Conservation (phyloP, 805 yeast species). For the Schizosaccharomyces octosporus region DNA sequence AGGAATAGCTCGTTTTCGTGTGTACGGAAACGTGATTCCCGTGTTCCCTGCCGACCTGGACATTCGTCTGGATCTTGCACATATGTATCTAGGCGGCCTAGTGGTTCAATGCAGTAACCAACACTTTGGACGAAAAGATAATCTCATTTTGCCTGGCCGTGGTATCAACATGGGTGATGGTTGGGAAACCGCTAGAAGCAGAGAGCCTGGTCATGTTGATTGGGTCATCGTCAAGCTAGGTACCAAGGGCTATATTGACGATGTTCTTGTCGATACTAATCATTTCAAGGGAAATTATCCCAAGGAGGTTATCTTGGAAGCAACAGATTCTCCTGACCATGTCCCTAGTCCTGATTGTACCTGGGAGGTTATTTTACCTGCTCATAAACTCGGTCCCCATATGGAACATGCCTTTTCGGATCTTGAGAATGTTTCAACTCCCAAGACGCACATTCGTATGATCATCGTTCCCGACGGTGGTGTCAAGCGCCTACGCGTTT, state of each 20-base stretch:
- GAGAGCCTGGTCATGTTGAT: constrained; percentile 63
- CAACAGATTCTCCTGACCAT: constrained; percentile 14
- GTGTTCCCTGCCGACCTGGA: constrained; percentile 26
- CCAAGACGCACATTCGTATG: constrained; percentile 46
- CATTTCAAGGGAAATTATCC: constrained; percentile 91
- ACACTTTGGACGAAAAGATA: constrained; percentile 83
- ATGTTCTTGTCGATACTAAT: constrained; percentile 67
- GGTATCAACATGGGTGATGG: constrained; percentile 96
- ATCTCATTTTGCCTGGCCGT: constrained; percentile 72
- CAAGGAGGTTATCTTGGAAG: constrained; percentile 35
- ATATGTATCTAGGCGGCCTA: constrained; percentile 70
- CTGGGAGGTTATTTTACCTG: constrained; percentile 45
- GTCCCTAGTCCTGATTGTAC: constrained; percentile 19
- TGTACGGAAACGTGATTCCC: constrained; percentile 69
- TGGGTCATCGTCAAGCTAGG: constrained; percentile 79
- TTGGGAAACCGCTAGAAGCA: constrained; percentile 87
- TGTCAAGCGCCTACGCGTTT: constrained; percentile 66
- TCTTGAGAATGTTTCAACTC: constrained; percentile 8
- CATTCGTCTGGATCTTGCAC: constrained; percentile 45
- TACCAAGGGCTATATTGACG: constrained; percentile 27
- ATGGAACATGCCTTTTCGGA: constrained; percentile 34
- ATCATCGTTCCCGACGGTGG: constrained; percentile 94
- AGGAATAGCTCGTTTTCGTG: constrained; percentile 83
- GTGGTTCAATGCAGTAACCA: constrained; percentile 68
- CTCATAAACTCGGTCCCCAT: constrained; percentile 62